Evolutionary conservation across 2,329 filamentous ascomycete species (phyloP).

Genomic region (Chrysosporium queenslandicum): DNA sequence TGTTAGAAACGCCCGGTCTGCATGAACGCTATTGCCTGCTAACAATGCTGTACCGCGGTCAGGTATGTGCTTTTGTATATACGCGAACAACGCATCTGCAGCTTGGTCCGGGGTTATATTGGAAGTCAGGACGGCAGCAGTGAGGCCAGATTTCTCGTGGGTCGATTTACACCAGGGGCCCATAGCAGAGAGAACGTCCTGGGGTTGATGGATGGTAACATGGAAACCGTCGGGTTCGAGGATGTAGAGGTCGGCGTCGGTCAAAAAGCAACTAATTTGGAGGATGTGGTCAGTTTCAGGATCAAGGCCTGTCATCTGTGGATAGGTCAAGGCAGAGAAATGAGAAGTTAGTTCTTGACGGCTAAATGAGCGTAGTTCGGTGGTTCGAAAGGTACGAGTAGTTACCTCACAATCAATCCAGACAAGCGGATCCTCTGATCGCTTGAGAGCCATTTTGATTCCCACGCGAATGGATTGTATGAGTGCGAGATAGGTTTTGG

Average conservation of each 20-base stretch:
- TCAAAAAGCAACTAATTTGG: slow-evolving; percentile 87
- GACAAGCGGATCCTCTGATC: slow-evolving; percentile 58
- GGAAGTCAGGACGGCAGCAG: slow-evolving; percentile 62
- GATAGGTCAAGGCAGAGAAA: not conserved
- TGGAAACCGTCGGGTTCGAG: slow-evolving; percentile 72
- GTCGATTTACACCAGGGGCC: slow-evolving; percentile 79
- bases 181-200: slow-evolving; percentile 64
- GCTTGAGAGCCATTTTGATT: slow-evolving; percentile 33
- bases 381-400: no score
- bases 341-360: not conserved
- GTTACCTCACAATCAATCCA: slow-evolving; percentile 73
- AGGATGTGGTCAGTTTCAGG: slow-evolving; percentile 72
- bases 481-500: not conserved
- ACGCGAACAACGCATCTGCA: slow-evolving; percentile 61
- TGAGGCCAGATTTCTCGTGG: slow-evolving; percentile 73
- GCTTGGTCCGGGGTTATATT: slow-evolving; percentile 61
- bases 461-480: not conserved
- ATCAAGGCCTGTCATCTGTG: slow-evolving; percentile 83
- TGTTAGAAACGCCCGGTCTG: slow-evolving; percentile 71
- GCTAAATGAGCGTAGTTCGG: no score
- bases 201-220: slow-evolving; percentile 62
- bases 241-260: slow-evolving; percentile 64
- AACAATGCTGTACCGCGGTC: slow-evolving; percentile 58
- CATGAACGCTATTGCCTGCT: slow-evolving; percentile 88
- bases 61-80: slow-evolving; percentile 65